phyloP scores from a whole-genome alignment of 768 basidiomycete species.

The Crepidotus variabilis region DNA sequence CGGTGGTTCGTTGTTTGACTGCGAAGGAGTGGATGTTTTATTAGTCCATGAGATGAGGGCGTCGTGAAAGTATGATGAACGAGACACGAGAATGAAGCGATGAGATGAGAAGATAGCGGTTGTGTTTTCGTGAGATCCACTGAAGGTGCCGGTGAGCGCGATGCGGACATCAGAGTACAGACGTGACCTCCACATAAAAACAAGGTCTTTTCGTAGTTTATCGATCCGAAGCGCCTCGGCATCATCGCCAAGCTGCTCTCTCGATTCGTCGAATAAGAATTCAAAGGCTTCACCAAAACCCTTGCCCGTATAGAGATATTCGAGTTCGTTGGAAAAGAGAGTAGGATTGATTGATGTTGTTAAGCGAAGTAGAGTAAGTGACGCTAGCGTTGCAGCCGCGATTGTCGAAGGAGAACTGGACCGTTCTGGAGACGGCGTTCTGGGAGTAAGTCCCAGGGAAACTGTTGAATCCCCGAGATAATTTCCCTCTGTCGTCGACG shows the following conservation, averaged over 20 bases:
- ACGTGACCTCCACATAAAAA: constrained; percentile 95
- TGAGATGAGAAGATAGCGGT: constrained; percentile 90
- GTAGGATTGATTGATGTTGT: constrained; percentile 68
- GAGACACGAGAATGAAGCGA: constrained; percentile 87
- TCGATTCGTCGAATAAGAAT: constrained; percentile 73
- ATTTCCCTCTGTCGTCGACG: not conserved
- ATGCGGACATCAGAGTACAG: constrained; percentile 92
- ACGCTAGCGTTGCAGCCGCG: constrained; percentile 2
- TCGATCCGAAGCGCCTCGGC: constrained; percentile 59
- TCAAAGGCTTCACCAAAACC: constrained; percentile 86
- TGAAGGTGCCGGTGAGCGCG: constrained; percentile 67
- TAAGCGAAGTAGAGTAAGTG: constrained; percentile 50
- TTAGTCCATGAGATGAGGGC: constrained; percentile 68
- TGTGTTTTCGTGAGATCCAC: constrained; percentile 59
- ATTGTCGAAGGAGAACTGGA: constrained; percentile 1
- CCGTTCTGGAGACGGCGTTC: not conserved
- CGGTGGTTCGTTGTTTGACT: constrained; percentile 36
- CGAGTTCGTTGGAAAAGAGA: constrained; percentile 86
- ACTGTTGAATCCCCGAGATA: constrained; percentile 4
- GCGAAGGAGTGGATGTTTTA: constrained; percentile 19
- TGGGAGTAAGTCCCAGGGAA: not conserved
- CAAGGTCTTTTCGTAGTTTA: constrained; percentile 88
- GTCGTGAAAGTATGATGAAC: constrained; percentile 83
- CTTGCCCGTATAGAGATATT: constrained; percentile 92
- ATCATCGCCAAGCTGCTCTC: constrained; percentile 38